Percentiles rank a stretch among this genome's conserved stretches.
Conservation (phyloP, 306 rosid genomes). For the Dryas drummondii region DNA sequence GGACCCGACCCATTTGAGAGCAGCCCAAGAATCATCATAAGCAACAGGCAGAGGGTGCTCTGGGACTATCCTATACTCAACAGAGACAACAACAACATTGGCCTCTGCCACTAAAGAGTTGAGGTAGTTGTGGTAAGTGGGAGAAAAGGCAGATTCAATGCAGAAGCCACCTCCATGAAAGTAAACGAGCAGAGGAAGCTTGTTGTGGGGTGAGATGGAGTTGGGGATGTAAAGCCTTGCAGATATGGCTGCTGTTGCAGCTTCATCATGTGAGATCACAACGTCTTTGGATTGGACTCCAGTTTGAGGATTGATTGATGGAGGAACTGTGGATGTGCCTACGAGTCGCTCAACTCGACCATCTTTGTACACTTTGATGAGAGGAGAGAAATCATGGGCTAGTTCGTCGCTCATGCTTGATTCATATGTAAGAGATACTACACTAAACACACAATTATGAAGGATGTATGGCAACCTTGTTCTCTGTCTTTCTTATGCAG, state of each 20-base stretch:
- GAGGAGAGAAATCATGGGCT: constrained; percentile 12
- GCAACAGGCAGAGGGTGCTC: constrained; percentile 54
- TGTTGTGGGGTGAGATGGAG: constrained; percentile 5
- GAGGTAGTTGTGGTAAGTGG: constrained; percentile 40
- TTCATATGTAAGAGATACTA: not conserved
- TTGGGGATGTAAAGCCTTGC: constrained; percentile 61
- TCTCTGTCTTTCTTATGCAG: not conserved
- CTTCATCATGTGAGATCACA: constrained; percentile 33
- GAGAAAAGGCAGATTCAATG: constrained; percentile 43
- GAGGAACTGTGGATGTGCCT: constrained; percentile 18
- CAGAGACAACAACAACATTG: constrained; percentile 40
- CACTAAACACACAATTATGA: not conserved
- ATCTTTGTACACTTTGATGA: constrained; percentile 21
- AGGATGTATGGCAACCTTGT: not conserved
- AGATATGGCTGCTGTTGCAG: constrained; percentile 40
- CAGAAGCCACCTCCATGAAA: constrained; percentile 75
- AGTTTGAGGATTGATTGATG: constrained; percentile 37
- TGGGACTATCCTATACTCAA: constrained; percentile 58
- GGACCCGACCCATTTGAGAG: constrained; percentile 41
- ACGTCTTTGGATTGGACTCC: constrained; percentile 58
- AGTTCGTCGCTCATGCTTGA: constrained; percentile 1
- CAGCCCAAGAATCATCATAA: constrained; percentile 56
- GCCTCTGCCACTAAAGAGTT: constrained; percentile 31
- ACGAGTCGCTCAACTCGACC: constrained; percentile 25
- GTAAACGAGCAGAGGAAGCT: constrained; percentile 65